Base-by-base conservation (phyloP, 2,329 filamentous ascomycete genomes). In the Alternaria sp. region DNA sequence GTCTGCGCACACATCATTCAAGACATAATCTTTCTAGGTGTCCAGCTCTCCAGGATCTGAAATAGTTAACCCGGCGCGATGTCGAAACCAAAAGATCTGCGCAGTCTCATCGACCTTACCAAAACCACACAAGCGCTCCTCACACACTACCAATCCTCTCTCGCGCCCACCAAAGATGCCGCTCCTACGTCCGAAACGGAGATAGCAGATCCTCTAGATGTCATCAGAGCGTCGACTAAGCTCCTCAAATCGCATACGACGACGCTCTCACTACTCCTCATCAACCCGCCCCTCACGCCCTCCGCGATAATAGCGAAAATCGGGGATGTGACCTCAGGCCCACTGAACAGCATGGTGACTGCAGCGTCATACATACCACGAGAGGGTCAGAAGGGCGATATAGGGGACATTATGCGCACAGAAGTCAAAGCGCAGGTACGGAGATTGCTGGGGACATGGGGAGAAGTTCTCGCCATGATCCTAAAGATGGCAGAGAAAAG, bases 271-370 rank as follows among this genome's bases (percentile, higher is more conserved):
- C 89, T 97, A 1, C 86, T 98, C 12, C 87, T 96, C 2, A 91
- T 96, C 73, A 97, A 92, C 73, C 87, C 92, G 17, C 94, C 95
- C 1, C 96, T 97, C 70, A 96, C 93, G 0, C 89, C 92, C 0
- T 89, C 90, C 1, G 94, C 93, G 6, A 85, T 97, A 32, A 82
- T 81, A 10, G 89, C 86, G 23, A 88, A 96, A 13, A 82, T 97
- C 5, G 85, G 87, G 32, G 89, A 93, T 61, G 85, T 97, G n/a
- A 85, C 90, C 21, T 85, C 87, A 12, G 89, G 89, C 0, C 88
- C 92, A n/a, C 84, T 97, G 0, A 91, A 92, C 0, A 91, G 88
- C 3, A 84, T 92, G 49, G 89, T 90, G 1, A 90, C 91, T 0
- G 87, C 89, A 0, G 76, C 76, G 1, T 67, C 68, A 3, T 67